Percentiles rank a stretch among this genome's conserved stretches.
phyloP scores from a whole-genome alignment of 2,329 filamentous ascomycete species.

The Chalaropsis thielavioides region DNA sequence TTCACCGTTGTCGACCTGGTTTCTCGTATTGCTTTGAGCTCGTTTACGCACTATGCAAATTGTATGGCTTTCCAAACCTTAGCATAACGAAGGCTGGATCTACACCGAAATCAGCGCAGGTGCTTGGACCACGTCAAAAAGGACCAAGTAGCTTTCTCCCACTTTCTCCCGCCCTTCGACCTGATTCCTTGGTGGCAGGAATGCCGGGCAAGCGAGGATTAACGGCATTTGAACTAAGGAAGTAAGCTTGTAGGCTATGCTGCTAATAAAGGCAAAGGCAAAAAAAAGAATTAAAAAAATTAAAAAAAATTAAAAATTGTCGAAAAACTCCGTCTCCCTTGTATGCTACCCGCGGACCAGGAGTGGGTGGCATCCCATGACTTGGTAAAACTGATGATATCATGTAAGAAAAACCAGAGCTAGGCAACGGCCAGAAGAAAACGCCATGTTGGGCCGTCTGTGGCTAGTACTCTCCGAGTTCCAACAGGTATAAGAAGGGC shows the following conservation, averaged over 20 bases:
- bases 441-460: neutral
- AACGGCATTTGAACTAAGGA: neutral
- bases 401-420: neutral
- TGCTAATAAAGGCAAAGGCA: neutral
- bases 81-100: neutral
- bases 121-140: neutral
- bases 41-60: neutral
- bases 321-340: neutral
- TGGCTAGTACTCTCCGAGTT: neutral
- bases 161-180: neutral
- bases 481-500: slow-evolving; percentile 7
- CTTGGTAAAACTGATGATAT: neutral
- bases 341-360: neutral
- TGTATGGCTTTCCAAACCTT: neutral
- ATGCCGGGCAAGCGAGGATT: neutral
- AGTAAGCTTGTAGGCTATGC: slow-evolving; percentile 6
- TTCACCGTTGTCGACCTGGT: neutral
- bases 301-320: neutral
- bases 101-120: neutral
- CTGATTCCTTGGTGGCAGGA: neutral
- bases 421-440: neutral
- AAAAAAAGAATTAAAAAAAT: neutral
- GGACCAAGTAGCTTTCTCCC: neutral
- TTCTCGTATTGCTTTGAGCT: neutral
- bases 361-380: neutral